Evolutionary conservation across 306 rosid species (phyloP).

Genomic region (Prunus salicina): DNA sequence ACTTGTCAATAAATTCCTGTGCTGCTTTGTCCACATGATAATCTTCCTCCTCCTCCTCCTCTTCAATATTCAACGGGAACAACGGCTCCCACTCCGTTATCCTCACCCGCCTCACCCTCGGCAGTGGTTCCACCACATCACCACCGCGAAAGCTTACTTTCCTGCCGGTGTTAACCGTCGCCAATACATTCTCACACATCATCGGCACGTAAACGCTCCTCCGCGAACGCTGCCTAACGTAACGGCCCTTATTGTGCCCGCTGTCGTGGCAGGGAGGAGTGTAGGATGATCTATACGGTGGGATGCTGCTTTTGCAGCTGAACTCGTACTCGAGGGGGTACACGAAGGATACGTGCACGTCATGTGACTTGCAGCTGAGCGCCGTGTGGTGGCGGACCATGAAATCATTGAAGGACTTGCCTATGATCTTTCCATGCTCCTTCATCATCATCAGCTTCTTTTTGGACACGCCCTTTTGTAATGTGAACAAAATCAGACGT

Average conservation of each 20-base stretch:
- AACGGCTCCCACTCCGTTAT: conserved; percentile 11
- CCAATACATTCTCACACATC: conserved; percentile 18
- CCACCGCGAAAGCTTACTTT: neutral
- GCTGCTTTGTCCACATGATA: conserved; percentile 39
- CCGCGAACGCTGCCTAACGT: neutral
- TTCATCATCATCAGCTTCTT: conserved; percentile 16
- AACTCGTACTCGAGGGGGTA: conserved; percentile 33
- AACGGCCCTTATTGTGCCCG: neutral
- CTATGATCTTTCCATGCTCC: conserved; percentile 26
- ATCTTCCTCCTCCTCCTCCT: conserved; percentile 21
- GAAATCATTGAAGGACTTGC: conserved; percentile 37
- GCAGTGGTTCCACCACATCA: conserved; percentile 19
- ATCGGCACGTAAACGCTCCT: neutral
- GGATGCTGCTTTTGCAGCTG: conserved; percentile 37
- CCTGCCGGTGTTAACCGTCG: neutral
- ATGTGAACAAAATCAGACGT: conserved; percentile 17
- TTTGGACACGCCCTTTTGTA: conserved; percentile 22
- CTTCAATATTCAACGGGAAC: neutral
- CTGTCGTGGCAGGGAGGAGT: conserved; percentile 3
- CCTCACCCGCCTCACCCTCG: conserved; percentile 7
- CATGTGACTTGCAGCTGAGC: conserved; percentile 29
- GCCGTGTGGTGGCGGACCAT: conserved; percentile 31
- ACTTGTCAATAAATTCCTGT: conserved; percentile 35
- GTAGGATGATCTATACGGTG: conserved; percentile 12
- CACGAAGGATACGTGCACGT: conserved; percentile 21